Evolutionary conservation across 495 filamentous ascomycete genomes (phyloP).

Genomic region (Aspergillus taichungensis): DNA sequence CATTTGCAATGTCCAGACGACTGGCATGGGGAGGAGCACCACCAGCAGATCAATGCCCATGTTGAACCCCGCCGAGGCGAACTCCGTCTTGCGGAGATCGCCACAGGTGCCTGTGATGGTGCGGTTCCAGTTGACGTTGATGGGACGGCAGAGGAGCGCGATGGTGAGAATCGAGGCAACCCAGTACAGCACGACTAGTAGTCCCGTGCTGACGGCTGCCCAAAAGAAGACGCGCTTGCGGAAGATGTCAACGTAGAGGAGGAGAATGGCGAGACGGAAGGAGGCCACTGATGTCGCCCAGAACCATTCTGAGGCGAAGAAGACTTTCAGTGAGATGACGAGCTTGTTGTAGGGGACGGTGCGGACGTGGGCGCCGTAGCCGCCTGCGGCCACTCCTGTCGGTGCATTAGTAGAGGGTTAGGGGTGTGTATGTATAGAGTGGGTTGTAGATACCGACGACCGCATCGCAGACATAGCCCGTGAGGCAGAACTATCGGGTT

Average conservation of each 20-base stretch:
- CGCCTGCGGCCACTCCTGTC: neutral
- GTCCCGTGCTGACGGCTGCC: neutral
- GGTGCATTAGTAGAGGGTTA: too few relatives aligned
- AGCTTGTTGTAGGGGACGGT: conserved; percentile 1
- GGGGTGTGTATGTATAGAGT: neutral
- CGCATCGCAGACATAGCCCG: conserved; percentile 3
- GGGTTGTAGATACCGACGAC: neutral
- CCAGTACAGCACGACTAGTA: conserved; percentile 12
- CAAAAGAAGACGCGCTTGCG: conserved; percentile 3
- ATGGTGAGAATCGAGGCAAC: conserved; percentile 10
- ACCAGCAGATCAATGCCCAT: conserved; percentile 11
- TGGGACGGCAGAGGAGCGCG: conserved; percentile 12
- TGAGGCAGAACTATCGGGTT: neutral
- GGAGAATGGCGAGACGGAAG: conserved; percentile 8
- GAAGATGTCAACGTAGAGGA: conserved; percentile 8
- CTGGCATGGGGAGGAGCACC: conserved; percentile 11
- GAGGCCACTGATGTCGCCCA: conserved; percentile 4
- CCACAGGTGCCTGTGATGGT: conserved; percentile 10
- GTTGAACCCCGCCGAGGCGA: conserved; percentile 15
- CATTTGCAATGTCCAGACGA: conserved; percentile 1
- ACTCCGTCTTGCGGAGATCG: conserved; percentile 5
- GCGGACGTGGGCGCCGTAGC: conserved; percentile 5
- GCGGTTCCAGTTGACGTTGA: conserved; percentile 13
- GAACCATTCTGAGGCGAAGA: conserved; percentile 13
- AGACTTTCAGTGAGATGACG: conserved; percentile 9